These are phyloP conservation scores for Eleusine indica DNA, from an alignment of 176 grass and related monocot species.

Conservation along the genomic window DNA sequence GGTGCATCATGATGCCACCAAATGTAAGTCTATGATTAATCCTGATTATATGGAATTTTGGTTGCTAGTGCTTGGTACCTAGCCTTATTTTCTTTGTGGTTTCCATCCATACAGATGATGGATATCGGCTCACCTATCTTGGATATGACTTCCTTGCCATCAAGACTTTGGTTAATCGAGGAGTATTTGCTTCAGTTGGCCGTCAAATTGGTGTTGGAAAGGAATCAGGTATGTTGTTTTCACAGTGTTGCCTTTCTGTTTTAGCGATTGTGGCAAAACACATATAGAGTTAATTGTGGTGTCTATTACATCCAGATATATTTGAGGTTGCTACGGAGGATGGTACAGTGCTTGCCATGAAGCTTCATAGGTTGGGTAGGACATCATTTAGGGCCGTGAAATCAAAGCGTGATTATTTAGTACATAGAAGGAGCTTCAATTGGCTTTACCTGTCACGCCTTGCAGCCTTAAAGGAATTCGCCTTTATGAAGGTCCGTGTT, in stretches of 20 bases:
- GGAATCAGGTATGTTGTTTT: slow-evolving; percentile 68
- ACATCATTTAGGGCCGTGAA: slow-evolving; percentile 94
- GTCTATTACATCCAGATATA: slow-evolving; percentile 56
- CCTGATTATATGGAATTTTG: slow-evolving; percentile 23
- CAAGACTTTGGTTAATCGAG: slow-evolving; percentile 87
- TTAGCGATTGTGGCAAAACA: not conserved
- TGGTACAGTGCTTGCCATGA: slow-evolving; percentile 87
- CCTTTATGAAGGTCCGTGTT: slow-evolving; percentile 83
- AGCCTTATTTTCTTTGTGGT: slow-evolving; percentile 6
- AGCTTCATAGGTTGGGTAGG: slow-evolving; percentile 93
- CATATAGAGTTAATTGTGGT: not conserved
- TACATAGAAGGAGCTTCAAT: slow-evolving; percentile 75
- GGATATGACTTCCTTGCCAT: slow-evolving; percentile 98
- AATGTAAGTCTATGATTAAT: slow-evolving; percentile 57
- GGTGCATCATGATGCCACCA: slow-evolving; percentile 81
- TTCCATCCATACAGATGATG: slow-evolving; percentile 65
- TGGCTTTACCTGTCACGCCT: slow-evolving; percentile 91
- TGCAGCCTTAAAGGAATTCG: slow-evolving; percentile 85
- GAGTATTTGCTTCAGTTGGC: slow-evolving; percentile 76
- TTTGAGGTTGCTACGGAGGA: slow-evolving; percentile 93
- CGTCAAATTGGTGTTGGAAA: slow-evolving; percentile 95
- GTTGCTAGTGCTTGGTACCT: not conserved
- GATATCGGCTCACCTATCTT: slow-evolving; percentile 91
- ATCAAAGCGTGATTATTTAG: slow-evolving; percentile 94
- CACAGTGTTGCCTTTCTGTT: not conserved